Conservation (phyloP, 768 basidiomycete species). For the Rhodocollybia butyracea region DNA sequence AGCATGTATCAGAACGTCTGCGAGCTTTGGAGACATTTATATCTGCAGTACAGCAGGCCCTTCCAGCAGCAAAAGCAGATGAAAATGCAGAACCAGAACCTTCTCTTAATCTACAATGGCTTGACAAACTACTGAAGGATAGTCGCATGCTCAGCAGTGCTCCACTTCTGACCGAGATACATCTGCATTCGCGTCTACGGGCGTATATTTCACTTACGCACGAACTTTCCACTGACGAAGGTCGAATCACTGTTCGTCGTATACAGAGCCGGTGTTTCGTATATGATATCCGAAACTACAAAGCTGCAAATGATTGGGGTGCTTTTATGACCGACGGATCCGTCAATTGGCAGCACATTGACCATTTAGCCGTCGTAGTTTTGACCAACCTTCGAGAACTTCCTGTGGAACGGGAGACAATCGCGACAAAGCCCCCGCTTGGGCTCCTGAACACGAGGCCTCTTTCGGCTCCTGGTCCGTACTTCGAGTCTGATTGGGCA, state of each 20-base stretch:
- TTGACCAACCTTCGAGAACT: constrained; percentile 49
- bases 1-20: constrained; percentile 23
- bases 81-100: constrained; percentile 9
- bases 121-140: constrained; percentile 36
- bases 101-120: constrained; percentile 46
- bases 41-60: constrained; percentile 33
- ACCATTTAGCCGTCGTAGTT: constrained; percentile 55
- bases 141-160: constrained; percentile 31
- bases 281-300: constrained; percentile 65
- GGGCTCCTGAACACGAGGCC: constrained; percentile 50
- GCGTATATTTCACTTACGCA: constrained; percentile 40
- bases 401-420: constrained; percentile 28
- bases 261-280: constrained; percentile 52
- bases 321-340: constrained; percentile 43
- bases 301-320: constrained; percentile 49
- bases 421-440: constrained; percentile 45
- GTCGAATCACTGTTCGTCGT: constrained; percentile 31
- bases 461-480: constrained; percentile 49
- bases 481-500: constrained; percentile 57
- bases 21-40: constrained; percentile 38
- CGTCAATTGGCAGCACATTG: constrained; percentile 64
- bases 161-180: constrained; percentile 18
- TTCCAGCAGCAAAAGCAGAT: constrained; percentile 21
- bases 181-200: constrained; percentile 42
- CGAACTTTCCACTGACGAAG: constrained; percentile 29